Base-by-base conservation (phyloP, 495 filamentous ascomycete genomes). In the Oidiodendron maius region DNA sequence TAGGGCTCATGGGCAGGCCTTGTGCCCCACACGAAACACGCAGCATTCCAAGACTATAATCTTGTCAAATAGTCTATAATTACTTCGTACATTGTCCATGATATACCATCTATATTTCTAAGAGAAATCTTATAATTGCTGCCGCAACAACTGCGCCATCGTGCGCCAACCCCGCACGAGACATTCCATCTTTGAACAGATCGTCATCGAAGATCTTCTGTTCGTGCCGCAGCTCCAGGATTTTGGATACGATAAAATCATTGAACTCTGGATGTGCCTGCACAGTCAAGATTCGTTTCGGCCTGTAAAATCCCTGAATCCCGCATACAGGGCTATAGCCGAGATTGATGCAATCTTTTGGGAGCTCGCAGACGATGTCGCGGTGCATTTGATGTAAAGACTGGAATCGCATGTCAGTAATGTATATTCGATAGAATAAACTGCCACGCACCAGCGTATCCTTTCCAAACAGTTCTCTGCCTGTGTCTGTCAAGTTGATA, bases 231-330 rank as follows among this genome's bases (percentile, higher is more conserved):
- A 61, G 49, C 22, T 71, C 66, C 34, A 95, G 65, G 22, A 96
- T 61, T 64, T 90, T 84, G 6, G 62, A 67, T 51, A 89, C 75
- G 48, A 96, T 91, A 28, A 84, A 79, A 41, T 69, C 72, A 2
- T 72, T 87, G 60, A 93, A 95, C 64, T 97, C 91, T 5, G 91
- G 91, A 61, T 97, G 91, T 3, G 89, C 91, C 63, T 97, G 91
- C 3, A 96, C 80, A 0, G 87, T 84, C 25, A 96, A 81, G 51
- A 86, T 69, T 5, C 72, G 68, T 12, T 70, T 67, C 16, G 81
- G 77, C 8, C 72, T 56, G 60, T 93, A 84, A 80, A 96, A 89
- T 46, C 84, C 87, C 59, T 97, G 91, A 20, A 91, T 79, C 3
- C 68, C 62, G 59, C 91, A 96, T 5, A 67, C 62, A 9, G 72